A percentile compares a stretch with the other conserved stretches of the same genome.
phyloP scores from a whole-genome alignment of 2,329 filamentous ascomycete species.

The Penicillium sp. region DNA sequence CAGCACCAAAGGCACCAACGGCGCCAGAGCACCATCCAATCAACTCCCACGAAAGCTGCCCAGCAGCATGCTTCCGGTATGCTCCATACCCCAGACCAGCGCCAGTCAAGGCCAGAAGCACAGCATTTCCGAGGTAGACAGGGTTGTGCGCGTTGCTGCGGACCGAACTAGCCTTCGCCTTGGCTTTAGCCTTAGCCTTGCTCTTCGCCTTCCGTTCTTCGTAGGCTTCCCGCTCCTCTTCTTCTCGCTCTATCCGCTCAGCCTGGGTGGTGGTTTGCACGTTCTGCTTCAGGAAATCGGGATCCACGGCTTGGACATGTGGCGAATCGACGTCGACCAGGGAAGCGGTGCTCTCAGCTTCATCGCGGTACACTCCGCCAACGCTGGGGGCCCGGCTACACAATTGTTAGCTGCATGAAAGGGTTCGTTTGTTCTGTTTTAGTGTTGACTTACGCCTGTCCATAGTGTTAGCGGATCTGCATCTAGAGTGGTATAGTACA shows the following conservation, averaged over 20 bases:
- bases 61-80: conserved; percentile 39
- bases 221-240: conserved; percentile 15
- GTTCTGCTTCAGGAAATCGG: conserved; percentile 35
- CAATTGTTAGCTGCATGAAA: conserved; percentile 7
- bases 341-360: conserved; percentile 36
- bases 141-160: conserved; percentile 39
- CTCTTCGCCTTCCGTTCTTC: conserved; percentile 28
- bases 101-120: conserved; percentile 34
- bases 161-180: too few species aligned
- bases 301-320: conserved; percentile 37
- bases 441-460: conserved; percentile 33
- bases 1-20: conserved; percentile 39
- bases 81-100: conserved; percentile 42
- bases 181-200: too few species aligned
- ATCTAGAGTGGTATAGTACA: too few species aligned
- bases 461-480: neutral
- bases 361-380: conserved; percentile 32
- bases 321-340: conserved; percentile 43
- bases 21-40: conserved; percentile 37
- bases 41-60: conserved; percentile 42
- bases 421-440: too few species aligned
- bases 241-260: conserved; percentile 37
- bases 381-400: conserved; percentile 37
- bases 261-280: conserved; percentile 42
- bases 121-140: conserved; percentile 40